phyloP scores from a whole-genome alignment of 78 protist genomes.

The Anaeramoeba ignava region DNA sequence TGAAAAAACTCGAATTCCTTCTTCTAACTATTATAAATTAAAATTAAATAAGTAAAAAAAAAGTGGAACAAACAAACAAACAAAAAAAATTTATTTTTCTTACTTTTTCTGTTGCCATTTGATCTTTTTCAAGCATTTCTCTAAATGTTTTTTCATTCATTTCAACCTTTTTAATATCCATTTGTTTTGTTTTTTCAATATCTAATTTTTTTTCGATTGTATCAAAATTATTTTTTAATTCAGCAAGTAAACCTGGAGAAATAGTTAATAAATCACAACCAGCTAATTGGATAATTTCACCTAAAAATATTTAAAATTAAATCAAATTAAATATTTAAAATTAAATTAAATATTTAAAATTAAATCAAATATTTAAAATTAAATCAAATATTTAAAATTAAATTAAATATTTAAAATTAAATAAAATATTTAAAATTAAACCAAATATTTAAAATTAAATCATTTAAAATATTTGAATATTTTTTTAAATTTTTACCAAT shows the following conservation, averaged over 20 bases:
- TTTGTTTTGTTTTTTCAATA: constrained; percentile 30
- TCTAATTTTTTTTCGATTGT: not conserved
- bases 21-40: too few relatives aligned
- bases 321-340: too few relatives aligned
- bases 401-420: not conserved
- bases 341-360: constrained; percentile 36
- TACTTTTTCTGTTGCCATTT: constrained; percentile 85
- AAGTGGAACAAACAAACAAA: too few relatives aligned
- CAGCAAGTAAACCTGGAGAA: constrained; percentile 46
- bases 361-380: too few relatives aligned
- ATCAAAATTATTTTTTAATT: constrained; percentile 18
- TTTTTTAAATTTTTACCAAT: constrained; percentile 37
- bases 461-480: not conserved
- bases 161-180: constrained; percentile 12
- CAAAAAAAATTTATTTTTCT: too few relatives aligned
- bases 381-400: too few relatives aligned
- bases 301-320: too few relatives aligned
- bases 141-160: constrained; percentile 49
- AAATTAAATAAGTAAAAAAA: too few relatives aligned
- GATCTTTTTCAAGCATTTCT: constrained; percentile 58
- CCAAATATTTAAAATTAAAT: not conserved
- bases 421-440: too few relatives aligned
- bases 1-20: too few relatives aligned
- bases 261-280: constrained; percentile 57
- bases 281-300: constrained; percentile 20